Percentiles rank a stretch among this genome's conserved stretches.
Evolutionary conservation across 768 basidiomycete genomes (phyloP).

Genomic region (Phaffia tasmanica): DNA sequence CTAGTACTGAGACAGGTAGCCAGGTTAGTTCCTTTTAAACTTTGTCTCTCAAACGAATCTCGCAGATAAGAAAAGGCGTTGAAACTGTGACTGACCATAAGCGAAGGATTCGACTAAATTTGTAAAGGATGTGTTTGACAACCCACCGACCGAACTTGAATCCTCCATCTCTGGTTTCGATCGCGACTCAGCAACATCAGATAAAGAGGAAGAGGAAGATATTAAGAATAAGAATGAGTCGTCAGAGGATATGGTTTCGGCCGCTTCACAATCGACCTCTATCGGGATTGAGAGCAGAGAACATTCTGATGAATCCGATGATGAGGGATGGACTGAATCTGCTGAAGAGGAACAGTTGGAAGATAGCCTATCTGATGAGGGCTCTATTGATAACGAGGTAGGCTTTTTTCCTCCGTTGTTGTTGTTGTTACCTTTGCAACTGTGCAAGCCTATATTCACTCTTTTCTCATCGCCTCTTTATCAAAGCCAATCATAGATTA

Average conservation of each 20-base stretch:
- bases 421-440: no score
- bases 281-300: not conserved
- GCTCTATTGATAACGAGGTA: no score
- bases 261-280: not conserved
- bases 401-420: no score
- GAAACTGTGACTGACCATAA: no score
- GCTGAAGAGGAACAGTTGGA: not conserved
- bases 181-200: not conserved
- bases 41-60: no score
- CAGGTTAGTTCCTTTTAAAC: no score
- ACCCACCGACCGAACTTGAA: not conserved
- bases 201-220: conserved; percentile 8
- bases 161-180: not conserved
- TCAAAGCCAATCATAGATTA: not conserved
- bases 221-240: not conserved
- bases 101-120: not conserved
- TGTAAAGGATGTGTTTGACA: not conserved
- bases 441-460: no score
- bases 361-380: no score
- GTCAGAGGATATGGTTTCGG: not conserved
- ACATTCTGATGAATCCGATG: not conserved
- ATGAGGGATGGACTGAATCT: not conserved
- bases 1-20: no score
- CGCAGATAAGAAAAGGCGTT: no score
- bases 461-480: no score